Percentiles rank a stretch among this genome's conserved stretches.
Evolutionary conservation across 352 stramenopile species (phyloP).

Genomic region (Globisporangium polare): DNA sequence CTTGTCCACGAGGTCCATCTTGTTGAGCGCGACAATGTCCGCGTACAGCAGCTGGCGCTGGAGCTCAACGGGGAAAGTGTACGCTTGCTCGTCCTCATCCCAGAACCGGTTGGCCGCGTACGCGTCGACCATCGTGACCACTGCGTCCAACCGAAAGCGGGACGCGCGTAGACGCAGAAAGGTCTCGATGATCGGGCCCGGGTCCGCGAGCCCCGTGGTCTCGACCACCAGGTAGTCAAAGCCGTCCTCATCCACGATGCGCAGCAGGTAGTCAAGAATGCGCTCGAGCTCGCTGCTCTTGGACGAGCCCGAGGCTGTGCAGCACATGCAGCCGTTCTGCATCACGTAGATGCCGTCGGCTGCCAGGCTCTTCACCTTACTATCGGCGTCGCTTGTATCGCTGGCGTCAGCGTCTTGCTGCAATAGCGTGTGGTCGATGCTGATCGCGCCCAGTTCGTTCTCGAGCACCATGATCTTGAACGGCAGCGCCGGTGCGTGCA

Average conservation of each 20-base stretch:
- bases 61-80: conserved; percentile 52
- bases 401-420: conserved; percentile 18
- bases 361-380: conserved; percentile 23
- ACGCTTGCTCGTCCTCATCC: conserved; percentile 15
- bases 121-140: conserved; percentile 95
- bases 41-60: conserved; percentile 65
- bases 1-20: conserved; percentile 49
- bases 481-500: conserved; percentile 78
- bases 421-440: conserved; percentile 64
- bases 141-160: conserved; percentile 92
- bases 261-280: conserved; percentile 87
- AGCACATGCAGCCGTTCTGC: conserved; percentile 98
- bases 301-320: conserved; percentile 80
- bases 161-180: conserved; percentile 90
- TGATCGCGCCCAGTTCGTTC: conserved; percentile 67
- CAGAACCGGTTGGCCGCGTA: conserved; percentile 55
- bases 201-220: conserved; percentile 95
- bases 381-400: neutral
- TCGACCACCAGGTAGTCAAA: conserved; percentile 98
- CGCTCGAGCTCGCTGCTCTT: conserved; percentile 90
- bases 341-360: conserved; percentile 94
- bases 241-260: conserved; percentile 60
- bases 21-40: conserved; percentile 71
- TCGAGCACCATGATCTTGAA: conserved; percentile 97
- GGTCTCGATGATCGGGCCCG: conserved; percentile 96